These are phyloP conservation scores for Daldinia vernicosa DNA, from an alignment of 495 filamentous ascomycete genomes.

Conservation along the genomic window DNA sequence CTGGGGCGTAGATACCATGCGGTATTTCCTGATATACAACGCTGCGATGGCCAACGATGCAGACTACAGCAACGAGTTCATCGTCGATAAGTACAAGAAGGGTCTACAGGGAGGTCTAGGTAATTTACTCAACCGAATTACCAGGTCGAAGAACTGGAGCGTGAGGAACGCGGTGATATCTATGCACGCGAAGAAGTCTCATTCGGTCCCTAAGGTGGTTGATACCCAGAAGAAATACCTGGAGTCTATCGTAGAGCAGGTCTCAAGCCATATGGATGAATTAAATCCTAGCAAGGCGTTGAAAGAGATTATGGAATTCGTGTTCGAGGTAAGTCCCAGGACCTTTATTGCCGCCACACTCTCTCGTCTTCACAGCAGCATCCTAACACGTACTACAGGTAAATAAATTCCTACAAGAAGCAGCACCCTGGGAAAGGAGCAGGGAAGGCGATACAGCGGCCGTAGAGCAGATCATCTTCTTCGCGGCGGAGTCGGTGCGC, in stretches of 20 bases:
- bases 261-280: constrained; percentile 67
- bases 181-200: constrained; percentile 32
- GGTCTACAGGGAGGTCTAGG: constrained; percentile 76
- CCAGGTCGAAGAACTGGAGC: constrained; percentile 72
- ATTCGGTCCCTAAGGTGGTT: background rate
- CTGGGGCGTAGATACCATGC: constrained; percentile 86
- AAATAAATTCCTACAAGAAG: constrained; percentile 70
- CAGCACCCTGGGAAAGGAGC: constrained; percentile 49
- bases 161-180: constrained; percentile 63
- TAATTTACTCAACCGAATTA: constrained; percentile 77
- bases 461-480: constrained; percentile 65
- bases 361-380: background rate
- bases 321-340: constrained; percentile 59
- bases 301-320: constrained; percentile 68
- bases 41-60: constrained; percentile 79
- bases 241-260: constrained; percentile 33
- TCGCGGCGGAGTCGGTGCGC: constrained; percentile 79
- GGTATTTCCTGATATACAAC: constrained; percentile 83
- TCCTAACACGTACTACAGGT: constrained; percentile 60
- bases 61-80: constrained; percentile 81
- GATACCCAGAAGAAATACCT: constrained; percentile 4
- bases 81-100: constrained; percentile 82
- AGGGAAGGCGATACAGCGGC: constrained; percentile 25
- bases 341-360: background rate
- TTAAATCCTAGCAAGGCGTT: constrained; percentile 72